Conservation (phyloP, 164 flowering plant species). For the Vitis vinifera region ASM3070453v1 NC_081816.1:22633001-22633500, state of each 20-base stretch:
- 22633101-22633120: constrained; percentile 80
- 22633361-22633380: constrained; percentile 80
- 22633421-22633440: constrained; percentile 69
- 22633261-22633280: constrained; percentile 79
- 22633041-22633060: constrained; percentile 86
- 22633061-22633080: constrained; percentile 89
- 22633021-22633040: constrained; percentile 60
- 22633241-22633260: constrained; percentile 80
- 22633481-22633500: constrained; percentile 79
- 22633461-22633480: constrained; percentile 88
- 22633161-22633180: constrained; percentile 68
- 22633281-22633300: constrained; percentile 68
- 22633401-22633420: constrained; percentile 78
- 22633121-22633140: constrained; percentile 62
- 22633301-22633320: constrained; percentile 76
- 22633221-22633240: constrained; percentile 60
- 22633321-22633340: constrained; percentile 88
- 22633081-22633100: constrained; percentile 64
- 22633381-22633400: constrained; percentile 49
- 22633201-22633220: constrained; percentile 59
- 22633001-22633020: constrained; percentile 91
- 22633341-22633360: constrained; percentile 84
- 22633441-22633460: constrained; percentile 90
- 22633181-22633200: constrained; percentile 62
- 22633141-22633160: constrained; percentile 83